Evolutionary conservation across 1,284 basidiomycete species (phyloP).

Genomic region (Abortiporus biennis): DNA sequence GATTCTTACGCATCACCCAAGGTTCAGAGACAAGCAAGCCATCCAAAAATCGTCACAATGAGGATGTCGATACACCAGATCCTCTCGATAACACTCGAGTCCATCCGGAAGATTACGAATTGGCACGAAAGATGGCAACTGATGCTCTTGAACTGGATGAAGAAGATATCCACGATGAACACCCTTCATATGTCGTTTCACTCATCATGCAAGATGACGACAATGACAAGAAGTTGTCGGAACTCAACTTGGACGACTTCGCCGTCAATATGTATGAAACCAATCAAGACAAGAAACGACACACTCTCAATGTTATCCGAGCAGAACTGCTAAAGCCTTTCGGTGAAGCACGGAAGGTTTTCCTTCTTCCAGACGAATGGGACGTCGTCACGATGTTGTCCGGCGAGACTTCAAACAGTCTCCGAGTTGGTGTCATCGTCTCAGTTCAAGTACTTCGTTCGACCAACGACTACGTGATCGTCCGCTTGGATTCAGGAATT

Average conservation of each 20-base stretch:
- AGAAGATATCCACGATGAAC: slow-evolving; percentile 87
- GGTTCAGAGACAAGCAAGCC: slow-evolving; percentile 50
- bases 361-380: slow-evolving; percentile 65
- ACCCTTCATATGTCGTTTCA: slow-evolving; percentile 82
- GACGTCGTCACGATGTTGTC: slow-evolving; percentile 94
- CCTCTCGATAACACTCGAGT: slow-evolving; percentile 95
- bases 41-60: slow-evolving; percentile 62
- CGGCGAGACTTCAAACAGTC: slow-evolving; percentile 82
- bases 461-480: slow-evolving; percentile 45
- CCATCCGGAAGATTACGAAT: slow-evolving; percentile 97
- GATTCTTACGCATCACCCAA: slow-evolving; percentile 84
- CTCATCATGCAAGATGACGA: slow-evolving; percentile 84
- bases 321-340: slow-evolving; percentile 87
- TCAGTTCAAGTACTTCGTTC: slow-evolving; percentile 72
- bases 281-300: slow-evolving; percentile 81
- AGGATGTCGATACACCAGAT: slow-evolving; percentile 70
- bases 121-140: slow-evolving; percentile 98
- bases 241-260: slow-evolving; percentile 95
- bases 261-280: slow-evolving; percentile 86
- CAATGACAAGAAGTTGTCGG: slow-evolving; percentile 78
- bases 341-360: slow-evolving; percentile 70
- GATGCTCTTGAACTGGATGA: slow-evolving; percentile 95
- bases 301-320: slow-evolving; percentile 85
- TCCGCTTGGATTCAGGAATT: slow-evolving; percentile 88
- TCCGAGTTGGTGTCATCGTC: slow-evolving; percentile 79